These are phyloP conservation scores for Gossypium ekmanianum DNA, from an alignment of 345 rosid species.

Conservation along the genomic window DNA sequence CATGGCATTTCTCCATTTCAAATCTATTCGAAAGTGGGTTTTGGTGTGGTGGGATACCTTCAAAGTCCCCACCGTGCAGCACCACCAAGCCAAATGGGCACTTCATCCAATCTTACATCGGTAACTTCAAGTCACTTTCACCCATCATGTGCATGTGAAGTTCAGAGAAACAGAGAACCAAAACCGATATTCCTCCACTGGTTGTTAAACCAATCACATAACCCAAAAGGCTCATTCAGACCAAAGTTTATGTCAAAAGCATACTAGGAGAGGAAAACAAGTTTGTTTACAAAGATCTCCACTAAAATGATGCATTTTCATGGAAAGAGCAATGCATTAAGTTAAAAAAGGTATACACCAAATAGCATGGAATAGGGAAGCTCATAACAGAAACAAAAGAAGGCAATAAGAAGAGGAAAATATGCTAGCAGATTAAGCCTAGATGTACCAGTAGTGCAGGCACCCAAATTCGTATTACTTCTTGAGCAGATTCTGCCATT, in stretches of 20 bases:
- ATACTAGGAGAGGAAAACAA: not conserved
- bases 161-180: not conserved
- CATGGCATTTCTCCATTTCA: not conserved
- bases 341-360: not conserved
- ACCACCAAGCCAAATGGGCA: too few species aligned
- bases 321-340: not conserved
- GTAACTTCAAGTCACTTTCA: not conserved
- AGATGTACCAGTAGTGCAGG: conserved; percentile 43
- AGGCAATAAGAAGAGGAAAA: conserved; percentile 1
- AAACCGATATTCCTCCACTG: not conserved
- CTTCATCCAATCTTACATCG: not conserved
- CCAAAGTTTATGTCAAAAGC: not conserved
- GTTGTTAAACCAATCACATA: not conserved
- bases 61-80: too few species aligned
- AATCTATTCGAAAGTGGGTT: too few species aligned
- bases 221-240: not conserved
- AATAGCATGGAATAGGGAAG: not conserved
- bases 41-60: too few species aligned
- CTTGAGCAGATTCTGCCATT: conserved; percentile 22
- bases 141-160: not conserved
- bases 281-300: not conserved
- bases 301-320: not conserved
- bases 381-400: not conserved
- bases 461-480: conserved; percentile 25
- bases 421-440: conserved; percentile 4